Evolutionary conservation across 768 basidiomycete genomes (phyloP), one percentile per base, ranked within the genome.

Genomic region (Serpula lacrymans): DNA sequence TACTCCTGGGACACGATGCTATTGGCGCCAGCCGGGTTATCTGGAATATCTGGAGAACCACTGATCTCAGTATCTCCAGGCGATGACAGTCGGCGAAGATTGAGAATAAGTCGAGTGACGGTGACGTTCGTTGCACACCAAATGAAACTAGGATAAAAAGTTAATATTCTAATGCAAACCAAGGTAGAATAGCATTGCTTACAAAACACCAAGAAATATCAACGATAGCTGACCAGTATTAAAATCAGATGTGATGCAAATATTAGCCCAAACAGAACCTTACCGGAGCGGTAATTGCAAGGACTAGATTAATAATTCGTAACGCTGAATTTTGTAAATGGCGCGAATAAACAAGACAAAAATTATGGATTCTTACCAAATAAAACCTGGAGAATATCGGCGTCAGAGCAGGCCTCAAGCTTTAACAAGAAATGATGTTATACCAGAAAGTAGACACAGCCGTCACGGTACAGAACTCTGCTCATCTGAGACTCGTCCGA

Each of bases 51-150:
- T 21, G 13, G 16, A 20, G 23, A 17, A 24, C 6, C 14, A 13
- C 36, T n/a, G 9, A 26, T 12, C 16, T 13, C 7, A 23, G n/a
- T n/a, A 5, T 31, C 43, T 10, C 29, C 8, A 17, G 18, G 13
- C 1, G 29, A 8, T 3, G 50, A 39, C 6, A 53, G 9, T 1
- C 57, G 49, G 26, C 68, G 57, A 14, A 65, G 37, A 27, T 67
- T 58, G 22, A 69, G 29, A 27, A 68, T 57, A 18, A 69, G 58
- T 22, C 53, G 53, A 1, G 68, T 47, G 1, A 64, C 51, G 12
- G 58, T 58, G 4, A 63, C 45, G 21, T 64, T 67, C 27, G 53
- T 51, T 16, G 57, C 32, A 24, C 65, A 59, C 67, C 68, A 69
- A 8, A 63, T 37, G 44, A 67, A 58, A 42, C 68, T 69, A n/a